Evolutionary conservation across 371 early-diverging fungal species (phyloP), one percentile per base, ranked within the genome.

Genomic region (Mortierella sp.): DNA sequence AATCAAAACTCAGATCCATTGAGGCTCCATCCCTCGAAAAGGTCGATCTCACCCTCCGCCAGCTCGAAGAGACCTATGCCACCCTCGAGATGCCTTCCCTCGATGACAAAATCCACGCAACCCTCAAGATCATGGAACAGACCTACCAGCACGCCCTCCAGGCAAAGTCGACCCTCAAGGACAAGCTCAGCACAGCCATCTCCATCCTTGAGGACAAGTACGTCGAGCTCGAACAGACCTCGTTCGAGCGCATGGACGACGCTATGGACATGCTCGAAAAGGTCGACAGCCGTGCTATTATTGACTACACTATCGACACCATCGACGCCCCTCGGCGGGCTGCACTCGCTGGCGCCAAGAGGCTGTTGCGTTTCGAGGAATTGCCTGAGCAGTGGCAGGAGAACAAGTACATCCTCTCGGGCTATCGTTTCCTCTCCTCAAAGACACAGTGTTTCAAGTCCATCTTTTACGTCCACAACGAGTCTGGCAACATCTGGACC

Each of bases 401-500:
- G 83, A 94, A 94, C 79, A 90, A 92, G 84, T 93, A 92, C 79
- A 91, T 94, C 56, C 81, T 92, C 49, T 91, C 92, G 6, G 93
- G 93, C 21, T 93, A 94, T 74, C 91, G 94, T 4, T 94, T 94
- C 80, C 88, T 91, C 54, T 88, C 90, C 32, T 88, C 87, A 29
- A 89, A 90, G 51, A 82, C 88, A 38, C 88, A 89, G 65, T 94
- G 94, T 81, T 87, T 94, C 70, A 79, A 88, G 81, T 91, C 92
- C 32, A 92, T 95, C 46, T 93, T 95, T 77, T 90, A 87, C 76
- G 77, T 94, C 49, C 95, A 95, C 79, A 95, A 95, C 60, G 94
- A 95, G 86, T 94, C 95, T 11, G 88, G 91, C 75, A 94, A 95
- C 79, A 94, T 94, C 43, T 93, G 93, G 93, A 93, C 93, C 29